Evolutionary conservation across 2,329 filamentous ascomycete genomes (phyloP), one percentile per base, ranked within the genome.

Genomic region (Tetracladium maxilliforme): DNA sequence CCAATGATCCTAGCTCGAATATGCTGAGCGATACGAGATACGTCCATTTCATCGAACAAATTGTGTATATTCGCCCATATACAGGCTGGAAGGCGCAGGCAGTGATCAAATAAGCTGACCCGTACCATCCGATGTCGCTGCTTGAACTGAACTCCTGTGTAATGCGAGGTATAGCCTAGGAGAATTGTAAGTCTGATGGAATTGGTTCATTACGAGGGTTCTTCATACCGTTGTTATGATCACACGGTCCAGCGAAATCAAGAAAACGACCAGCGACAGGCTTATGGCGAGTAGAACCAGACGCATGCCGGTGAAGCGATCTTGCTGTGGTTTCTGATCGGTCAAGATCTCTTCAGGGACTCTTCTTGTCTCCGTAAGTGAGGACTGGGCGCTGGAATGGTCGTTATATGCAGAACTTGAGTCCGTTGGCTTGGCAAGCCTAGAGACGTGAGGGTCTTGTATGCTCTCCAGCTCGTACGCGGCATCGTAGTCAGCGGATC

Each of bases 51-150:
- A 34, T 35, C 16, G 30, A 29, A 26, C 35, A 40, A 14, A 36
- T 21, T 14, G 22, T 34, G 25, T 25, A 38, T 6, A 40, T 33
- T 5, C 32, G 22, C 5, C 36, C 37, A 19, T 41, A 43, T 12
- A 27, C 29, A 16, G 14, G 24, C 16, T 21, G 24, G 9, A 26
- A 18, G n/a, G 18, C 10, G 15, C 14, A n/a, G 24, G 39, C 29
- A 25, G 44, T 45, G 31, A 48, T 36, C 33, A 44, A 28, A 29
- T 47, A 43, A 14, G 42, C 43, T 23, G 44, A 47, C 4, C 51
- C 52, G 21, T 59, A 23, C 21, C n/a, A 23, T 23, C 12, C 12
- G 14, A n/a, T n/a, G n/a, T n/a, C n/a, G n/a, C n/a, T n/a, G 10
- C 21, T 13, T 23, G 21, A 23, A 13, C 21, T 23, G 6, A 15